These are phyloP conservation scores for Triglochin maritima DNA, from an alignment of 106 monocot genomes.

Conservation along the genomic window DNA sequence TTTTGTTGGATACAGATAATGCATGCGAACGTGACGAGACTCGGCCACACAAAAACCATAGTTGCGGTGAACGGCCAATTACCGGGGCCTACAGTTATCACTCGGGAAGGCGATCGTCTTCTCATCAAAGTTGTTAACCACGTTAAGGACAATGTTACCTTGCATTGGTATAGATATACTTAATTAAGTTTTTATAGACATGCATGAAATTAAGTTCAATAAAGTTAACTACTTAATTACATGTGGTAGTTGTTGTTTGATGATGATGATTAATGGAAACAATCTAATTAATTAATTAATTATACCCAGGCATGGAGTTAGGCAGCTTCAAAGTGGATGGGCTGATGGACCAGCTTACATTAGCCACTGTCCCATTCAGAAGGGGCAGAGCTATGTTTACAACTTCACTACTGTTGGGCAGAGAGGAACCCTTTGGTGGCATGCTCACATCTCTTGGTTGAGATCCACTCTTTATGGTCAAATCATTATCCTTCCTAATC, in stretches of 20 bases:
- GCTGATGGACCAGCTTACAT: conserved; percentile 34
- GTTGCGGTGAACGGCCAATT: conserved; percentile 9
- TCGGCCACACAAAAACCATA: conserved; percentile 10
- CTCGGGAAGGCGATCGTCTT: conserved; percentile 8
- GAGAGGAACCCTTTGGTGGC: conserved; percentile 25
- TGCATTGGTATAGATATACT: conserved; percentile 7
- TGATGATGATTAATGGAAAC: too few relatives aligned
- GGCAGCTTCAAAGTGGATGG: conserved; percentile 50
- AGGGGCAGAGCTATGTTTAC: conserved; percentile 12
- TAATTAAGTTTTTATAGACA: too few relatives aligned
- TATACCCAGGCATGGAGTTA: conserved; percentile 46
- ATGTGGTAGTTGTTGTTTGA: not conserved
- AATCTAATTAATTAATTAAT: too few relatives aligned
- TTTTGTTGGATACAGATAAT: not conserved
- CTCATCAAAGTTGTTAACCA: conserved; percentile 7
- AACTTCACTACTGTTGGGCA: conserved; percentile 16
- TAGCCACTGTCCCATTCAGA: conserved; percentile 12
- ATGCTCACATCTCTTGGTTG: conserved; percentile 41
- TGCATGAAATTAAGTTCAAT: too few relatives aligned
- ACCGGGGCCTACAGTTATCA: conserved; percentile 2
- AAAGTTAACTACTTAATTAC: not conserved
- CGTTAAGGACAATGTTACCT: conserved; percentile 4
- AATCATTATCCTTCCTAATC: conserved; percentile 34
- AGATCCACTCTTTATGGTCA: conserved; percentile 33
- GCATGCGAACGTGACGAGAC: conserved; percentile 9